phyloP scores from a whole-genome alignment of 371 early-diverging fungal genomes.

The Mortierella sp. region DNA sequence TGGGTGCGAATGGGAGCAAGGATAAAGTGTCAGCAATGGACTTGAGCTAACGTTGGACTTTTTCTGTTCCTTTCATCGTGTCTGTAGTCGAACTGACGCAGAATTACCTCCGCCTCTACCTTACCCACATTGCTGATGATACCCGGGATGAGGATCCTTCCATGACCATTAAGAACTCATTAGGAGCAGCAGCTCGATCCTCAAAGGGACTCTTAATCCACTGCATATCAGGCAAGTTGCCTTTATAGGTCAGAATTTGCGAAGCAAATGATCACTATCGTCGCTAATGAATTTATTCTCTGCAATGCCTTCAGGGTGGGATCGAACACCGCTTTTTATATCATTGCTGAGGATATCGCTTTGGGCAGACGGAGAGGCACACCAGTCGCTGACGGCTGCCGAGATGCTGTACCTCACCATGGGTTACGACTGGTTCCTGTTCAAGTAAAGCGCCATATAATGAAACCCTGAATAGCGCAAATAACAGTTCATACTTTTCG shows the following conservation, averaged over 20 bases:
- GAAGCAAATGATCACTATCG: too few relatives aligned
- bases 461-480: too few relatives aligned
- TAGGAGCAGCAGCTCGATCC: background rate
- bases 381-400: conserved; percentile 48
- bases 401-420: conserved; percentile 52
- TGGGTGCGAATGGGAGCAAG: too few relatives aligned
- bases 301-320: conserved; percentile 39
- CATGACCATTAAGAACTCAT: background rate
- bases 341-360: conserved; percentile 50
- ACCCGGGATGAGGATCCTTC: conserved; percentile 12
- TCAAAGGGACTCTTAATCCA: conserved; percentile 45
- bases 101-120: conserved; percentile 52
- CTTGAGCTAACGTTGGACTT: too few relatives aligned
- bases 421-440: conserved; percentile 55
- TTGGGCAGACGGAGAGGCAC: conserved; percentile 53
- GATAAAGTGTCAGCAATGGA: too few relatives aligned
- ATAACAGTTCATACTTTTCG: too few relatives aligned
- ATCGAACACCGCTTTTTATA: conserved; percentile 52
- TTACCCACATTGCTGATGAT: conserved; percentile 47
- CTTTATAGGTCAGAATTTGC: too few relatives aligned
- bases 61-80: background rate
- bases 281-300: background rate
- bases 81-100: conserved; percentile 50
- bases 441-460: conserved; percentile 51
- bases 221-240: conserved; percentile 41